Conservation (phyloP, 2,329 filamentous ascomycete species). For the Exophiala dermatitidis region DNA sequence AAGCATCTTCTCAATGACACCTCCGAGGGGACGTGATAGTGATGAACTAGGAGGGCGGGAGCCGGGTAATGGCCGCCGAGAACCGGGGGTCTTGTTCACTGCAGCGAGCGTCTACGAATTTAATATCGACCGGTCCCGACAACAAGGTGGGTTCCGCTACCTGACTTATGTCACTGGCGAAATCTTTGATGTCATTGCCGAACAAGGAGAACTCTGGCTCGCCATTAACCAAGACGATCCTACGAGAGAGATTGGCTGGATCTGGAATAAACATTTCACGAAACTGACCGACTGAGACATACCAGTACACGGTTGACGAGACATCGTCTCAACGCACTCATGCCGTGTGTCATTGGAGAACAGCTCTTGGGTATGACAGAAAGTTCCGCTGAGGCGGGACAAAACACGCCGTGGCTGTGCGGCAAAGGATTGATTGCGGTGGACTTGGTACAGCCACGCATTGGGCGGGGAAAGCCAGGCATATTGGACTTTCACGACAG, state of each 20-base stretch:
- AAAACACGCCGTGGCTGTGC: no score
- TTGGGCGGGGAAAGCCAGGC: no score
- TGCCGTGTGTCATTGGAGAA: neutral
- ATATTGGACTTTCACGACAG: no score
- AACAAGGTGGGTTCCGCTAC: slow-evolving; percentile 92
- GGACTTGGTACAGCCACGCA: no score
- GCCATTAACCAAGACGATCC: slow-evolving; percentile 94
- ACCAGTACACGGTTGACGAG: neutral
- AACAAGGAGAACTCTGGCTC: slow-evolving; percentile 96
- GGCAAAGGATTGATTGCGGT: no score
- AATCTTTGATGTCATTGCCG: slow-evolving; percentile 87
- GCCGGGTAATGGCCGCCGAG: slow-evolving; percentile 31
- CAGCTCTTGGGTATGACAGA: neutral
- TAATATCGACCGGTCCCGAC: slow-evolving; percentile 85
- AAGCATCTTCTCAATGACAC: slow-evolving; percentile 76
- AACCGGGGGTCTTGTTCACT: slow-evolving; percentile 69
- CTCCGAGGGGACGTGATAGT: slow-evolving; percentile 66
- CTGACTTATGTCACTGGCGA: slow-evolving; percentile 92
- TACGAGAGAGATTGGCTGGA: slow-evolving; percentile 77
- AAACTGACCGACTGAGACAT: slow-evolving; percentile 37
- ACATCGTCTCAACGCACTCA: no score
- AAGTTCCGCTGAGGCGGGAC: no score
- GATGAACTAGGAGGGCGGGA: slow-evolving; percentile 23
- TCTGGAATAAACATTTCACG: slow-evolving; percentile 98
- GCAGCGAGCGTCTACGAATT: slow-evolving; percentile 95